Evolutionary conservation across 768 basidiomycete species (phyloP).

Genomic region (Tulasnella sp.): DNA sequence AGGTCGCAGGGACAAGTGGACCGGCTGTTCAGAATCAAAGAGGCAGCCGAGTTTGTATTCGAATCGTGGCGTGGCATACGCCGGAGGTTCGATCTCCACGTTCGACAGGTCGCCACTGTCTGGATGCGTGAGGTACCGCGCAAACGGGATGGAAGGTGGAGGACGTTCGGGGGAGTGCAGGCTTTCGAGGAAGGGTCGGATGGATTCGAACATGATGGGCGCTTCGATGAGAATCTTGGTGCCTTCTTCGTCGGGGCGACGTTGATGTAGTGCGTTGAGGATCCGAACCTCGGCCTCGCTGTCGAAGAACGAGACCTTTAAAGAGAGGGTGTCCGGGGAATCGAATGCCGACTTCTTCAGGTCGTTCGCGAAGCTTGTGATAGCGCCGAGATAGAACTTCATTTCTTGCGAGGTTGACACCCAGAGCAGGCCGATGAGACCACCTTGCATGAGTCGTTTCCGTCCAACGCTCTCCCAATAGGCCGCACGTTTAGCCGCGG

Average conservation of each 20-base stretch:
- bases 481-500: conserved; percentile 48
- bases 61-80: conserved; percentile 63
- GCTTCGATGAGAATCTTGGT: conserved; percentile 57
- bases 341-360: conserved; percentile 51
- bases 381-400: conserved; percentile 57
- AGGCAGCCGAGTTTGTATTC: conserved; percentile 58
- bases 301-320: conserved; percentile 68
- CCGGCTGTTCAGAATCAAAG: conserved; percentile 49
- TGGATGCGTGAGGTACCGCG: conserved; percentile 55
- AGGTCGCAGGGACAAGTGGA: conserved; percentile 47
- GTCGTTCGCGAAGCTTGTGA: conserved; percentile 52
- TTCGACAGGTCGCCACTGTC: conserved; percentile 31
- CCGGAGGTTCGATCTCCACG: conserved; percentile 54
- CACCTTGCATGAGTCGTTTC: conserved; percentile 63
- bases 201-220: conserved; percentile 67
- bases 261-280: not conserved
- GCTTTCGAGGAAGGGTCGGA: conserved; percentile 68
- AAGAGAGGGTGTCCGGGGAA: conserved; percentile 45
- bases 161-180: conserved; percentile 52
- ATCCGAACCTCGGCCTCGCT: conserved; percentile 56
- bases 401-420: not conserved
- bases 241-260: not conserved
- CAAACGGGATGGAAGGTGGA: conserved; percentile 61
- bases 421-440: conserved; percentile 64
- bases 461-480: conserved; percentile 68